Percentiles rank a stretch among this genome's conserved stretches.
These are phyloP conservation scores for Aspergillus novofumigatus DNA, from an alignment of 2,329 filamentous ascomycete species.

Conservation along the genomic window DNA sequence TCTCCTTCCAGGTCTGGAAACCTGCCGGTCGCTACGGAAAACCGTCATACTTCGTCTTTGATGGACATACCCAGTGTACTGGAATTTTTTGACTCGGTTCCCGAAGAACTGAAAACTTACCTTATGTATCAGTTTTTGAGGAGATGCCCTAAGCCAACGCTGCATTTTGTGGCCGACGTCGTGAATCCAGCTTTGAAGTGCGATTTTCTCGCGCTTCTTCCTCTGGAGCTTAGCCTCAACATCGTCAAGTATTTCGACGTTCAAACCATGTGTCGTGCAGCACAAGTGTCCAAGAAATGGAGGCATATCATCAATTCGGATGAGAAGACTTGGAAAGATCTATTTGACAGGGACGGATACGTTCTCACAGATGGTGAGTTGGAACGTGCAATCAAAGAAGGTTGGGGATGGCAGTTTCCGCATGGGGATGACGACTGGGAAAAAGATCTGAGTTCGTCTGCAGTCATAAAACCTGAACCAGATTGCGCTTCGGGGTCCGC, in stretches of 20 bases:
- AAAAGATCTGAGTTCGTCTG: constrained; percentile 65
- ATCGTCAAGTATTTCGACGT: constrained; percentile 83
- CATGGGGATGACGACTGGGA: constrained; percentile 71
- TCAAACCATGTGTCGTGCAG: constrained; percentile 79
- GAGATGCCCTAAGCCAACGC: constrained; percentile 78
- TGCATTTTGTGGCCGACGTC: constrained; percentile 83
- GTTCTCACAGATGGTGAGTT: constrained; percentile 75
- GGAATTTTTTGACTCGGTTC: constrained; percentile 86
- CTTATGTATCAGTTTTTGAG: constrained; percentile 95
- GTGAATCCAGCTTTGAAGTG: constrained; percentile 94
- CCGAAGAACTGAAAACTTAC: constrained; percentile 86
- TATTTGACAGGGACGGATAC: constrained; percentile 82
- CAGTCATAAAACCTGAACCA: constrained; percentile 37
- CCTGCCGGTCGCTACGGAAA: constrained; percentile 14
- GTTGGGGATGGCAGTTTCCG: constrained; percentile 97
- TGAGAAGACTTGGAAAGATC: constrained; percentile 91
- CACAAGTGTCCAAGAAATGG: constrained; percentile 94
- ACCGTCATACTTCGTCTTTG: constrained; percentile 42
- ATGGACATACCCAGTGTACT: constrained; percentile 83
- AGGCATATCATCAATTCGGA: constrained; percentile 85
- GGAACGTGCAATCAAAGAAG: constrained; percentile 78
- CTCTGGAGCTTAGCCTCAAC: constrained; percentile 80
- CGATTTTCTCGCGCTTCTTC: constrained; percentile 81
- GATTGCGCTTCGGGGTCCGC: constrained; percentile 23
- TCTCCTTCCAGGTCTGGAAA: constrained; percentile 8